These are phyloP conservation scores for Westerdykella aurantiaca DNA, from an alignment of 2,329 filamentous ascomycete species.

Conservation along the genomic window DNA sequence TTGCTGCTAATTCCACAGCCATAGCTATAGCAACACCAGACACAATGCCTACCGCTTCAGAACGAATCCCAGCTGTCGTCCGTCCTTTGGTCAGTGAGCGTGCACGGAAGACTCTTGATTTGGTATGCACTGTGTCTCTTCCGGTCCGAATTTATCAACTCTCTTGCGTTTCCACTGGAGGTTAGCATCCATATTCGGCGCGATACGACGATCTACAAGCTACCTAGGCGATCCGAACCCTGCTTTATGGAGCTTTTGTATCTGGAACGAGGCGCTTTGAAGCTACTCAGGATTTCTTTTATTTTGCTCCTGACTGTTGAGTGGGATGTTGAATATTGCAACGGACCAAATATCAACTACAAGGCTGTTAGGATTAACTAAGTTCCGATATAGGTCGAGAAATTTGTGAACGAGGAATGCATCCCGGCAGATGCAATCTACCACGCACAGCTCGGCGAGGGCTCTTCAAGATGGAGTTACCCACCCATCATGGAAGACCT, in stretches of 20 bases:
- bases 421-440: constrained; percentile 67
- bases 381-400: constrained; percentile 57
- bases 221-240: no score
- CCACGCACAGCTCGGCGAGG: constrained; percentile 68
- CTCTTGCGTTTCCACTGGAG: no score
- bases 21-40: not conserved
- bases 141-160: no score
- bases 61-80: constrained; percentile 52
- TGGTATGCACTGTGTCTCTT: no score
- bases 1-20: not conserved
- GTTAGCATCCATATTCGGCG: no score
- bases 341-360: no score
- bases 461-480: constrained; percentile 71
- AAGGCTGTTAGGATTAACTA: constrained; percentile 16
- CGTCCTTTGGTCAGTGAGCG: constrained; percentile 66
- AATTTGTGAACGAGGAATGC: constrained; percentile 90
- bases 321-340: constrained; percentile 52
- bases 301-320: no score
- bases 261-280: no score
- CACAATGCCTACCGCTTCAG: constrained; percentile 40
- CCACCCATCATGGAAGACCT: constrained; percentile 78
- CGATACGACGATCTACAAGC: no score
- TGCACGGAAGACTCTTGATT: constrained; percentile 64
- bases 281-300: no score
- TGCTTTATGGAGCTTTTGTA: no score